Evolutionary conservation across 345 rosid genomes (phyloP), one percentile per base, ranked within the genome.

Genomic region (Lepidium africanum): DNA sequence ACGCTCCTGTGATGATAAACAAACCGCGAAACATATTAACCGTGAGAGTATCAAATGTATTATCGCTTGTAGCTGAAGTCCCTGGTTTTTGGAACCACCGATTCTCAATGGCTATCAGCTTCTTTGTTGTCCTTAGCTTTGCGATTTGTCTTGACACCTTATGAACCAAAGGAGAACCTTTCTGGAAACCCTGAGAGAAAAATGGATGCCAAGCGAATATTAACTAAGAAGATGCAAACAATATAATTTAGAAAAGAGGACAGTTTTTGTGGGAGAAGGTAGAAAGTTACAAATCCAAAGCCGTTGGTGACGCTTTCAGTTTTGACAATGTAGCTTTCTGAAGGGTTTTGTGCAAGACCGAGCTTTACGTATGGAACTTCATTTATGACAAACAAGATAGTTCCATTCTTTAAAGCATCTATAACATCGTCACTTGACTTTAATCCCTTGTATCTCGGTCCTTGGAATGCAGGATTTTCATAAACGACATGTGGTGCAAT

Each of bases 71-170:
- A 8, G 5, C 25, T 43, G 27, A 43, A 0, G 47, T 21, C 9
- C 70, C 37, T 11, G 43, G 40, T 15, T 27, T 57, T 9, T 33
- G 33, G 37, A 64, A 56, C 75, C 76, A 63, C 17, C 12, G 41
- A 15, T 68, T 52, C 37, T 74, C 70, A 5, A 80, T 63, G 30
- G 1, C 27, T 12, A 13, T 30, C 11, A 81, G 69, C 49, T 19
- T 65, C 15, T 59, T 80, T 16, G 60, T 70, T 59, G 61, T 67
- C 57, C 78, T 76, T 16, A 81, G 52, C 35, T 35, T 73, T 37
- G 69, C 78, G 2, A 81, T 78, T 42, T 78, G 69, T 38, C 58
- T 61, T 7, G 85, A 81, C 13, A 81, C 38, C 27, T 70, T 78
- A 0, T 19, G 48, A 4, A 56, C 78, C 62, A 81, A 25, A 2